Base-by-base conservation (phyloP, 495 filamentous ascomycete species). In the Podospora pseudopauciseta region DNA sequence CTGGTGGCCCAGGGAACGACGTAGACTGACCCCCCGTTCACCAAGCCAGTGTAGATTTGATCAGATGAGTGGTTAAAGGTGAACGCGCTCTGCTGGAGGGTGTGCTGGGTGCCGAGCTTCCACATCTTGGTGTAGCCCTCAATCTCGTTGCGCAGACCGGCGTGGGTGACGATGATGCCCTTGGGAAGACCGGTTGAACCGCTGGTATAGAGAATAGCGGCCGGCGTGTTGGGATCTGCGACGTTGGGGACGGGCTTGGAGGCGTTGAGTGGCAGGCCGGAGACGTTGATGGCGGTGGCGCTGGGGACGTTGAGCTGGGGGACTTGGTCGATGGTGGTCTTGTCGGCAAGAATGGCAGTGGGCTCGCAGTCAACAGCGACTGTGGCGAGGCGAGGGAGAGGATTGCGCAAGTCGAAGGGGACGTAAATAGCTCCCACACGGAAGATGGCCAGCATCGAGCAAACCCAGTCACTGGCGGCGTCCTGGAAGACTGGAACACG, bases 391-490 rank as follows among this genome's bases (percentile, higher is more conserved):
- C 77, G 72, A 2, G 68, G 15, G 0, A 65, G 9, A 0, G 78
- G 70, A 15, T 74, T 78, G 5, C 77, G 69, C 5, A 66, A 70
- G 57, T 89, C 86, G 4, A 90, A 66, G 0, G 87, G 87, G 2
- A 88, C 71, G 65, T 88, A 89, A 2, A 80, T 68, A 4, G 71
- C 81, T 0, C 85, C 87, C 34, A 85, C 23, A 0, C 80, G 75
- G 68, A 83, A 61, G 56, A 88, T 83, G 7, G 84, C 87, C 0
- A 89, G 78, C 28, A 88, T 66, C 0, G 86, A 86, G 20, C 72
- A 80, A 15, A 84, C 71, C 80, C 79, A 86, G 54, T 86, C 78
- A 0, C 75, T 11, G 1, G 71, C 28, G 0, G 86, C 70, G 16
- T 78, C 65, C 56, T 78, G 77, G 62, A 76, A 75, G 4, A 80